Conservation (phyloP, 1,139 yeast genomes). For the Scheffersomyces illinoinensis region DNA sequence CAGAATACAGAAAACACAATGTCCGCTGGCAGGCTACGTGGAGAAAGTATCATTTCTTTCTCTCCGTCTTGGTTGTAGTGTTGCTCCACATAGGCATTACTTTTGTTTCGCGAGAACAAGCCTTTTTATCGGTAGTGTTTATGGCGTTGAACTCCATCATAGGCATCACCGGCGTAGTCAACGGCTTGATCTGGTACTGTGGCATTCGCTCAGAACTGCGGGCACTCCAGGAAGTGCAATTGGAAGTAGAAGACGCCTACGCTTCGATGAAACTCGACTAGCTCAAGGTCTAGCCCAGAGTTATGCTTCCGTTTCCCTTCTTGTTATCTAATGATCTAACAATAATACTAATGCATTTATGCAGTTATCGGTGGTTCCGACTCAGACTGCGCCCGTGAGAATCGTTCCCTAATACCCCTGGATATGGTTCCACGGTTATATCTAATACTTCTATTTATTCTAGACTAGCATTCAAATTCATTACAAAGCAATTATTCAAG, state of each 20-base stretch:
- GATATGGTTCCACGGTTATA: background rate
- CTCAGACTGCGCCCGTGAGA: background rate
- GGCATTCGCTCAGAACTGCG: slow-evolving; percentile 81
- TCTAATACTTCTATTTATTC: background rate
- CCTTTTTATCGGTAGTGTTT: slow-evolving; percentile 63
- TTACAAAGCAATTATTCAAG: background rate
- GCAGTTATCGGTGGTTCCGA: background rate
- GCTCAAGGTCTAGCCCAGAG: background rate
- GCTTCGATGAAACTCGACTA: slow-evolving; percentile 6
- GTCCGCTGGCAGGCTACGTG: slow-evolving; percentile 60
- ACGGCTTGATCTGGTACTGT: slow-evolving; percentile 76
- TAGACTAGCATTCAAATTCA: background rate
- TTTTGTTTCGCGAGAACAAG: slow-evolving; percentile 57
- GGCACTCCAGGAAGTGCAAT: slow-evolving; percentile 68
- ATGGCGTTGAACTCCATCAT: slow-evolving; percentile 52
- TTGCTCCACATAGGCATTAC: slow-evolving; percentile 57
- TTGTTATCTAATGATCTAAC: background rate
- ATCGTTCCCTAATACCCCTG: background rate
- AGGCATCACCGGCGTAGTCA: slow-evolving; percentile 65
- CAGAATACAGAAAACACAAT: slow-evolving; percentile 55
- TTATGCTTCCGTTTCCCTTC: background rate
- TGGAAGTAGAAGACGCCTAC: slow-evolving; percentile 55
- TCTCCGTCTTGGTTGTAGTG: slow-evolving; percentile 52
- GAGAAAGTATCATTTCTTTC: slow-evolving; percentile 65
- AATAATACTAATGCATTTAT: background rate